A percentile compares a stretch with the other conserved stretches of the same genome.
phyloP scores from a whole-genome alignment of 2,329 filamentous ascomycete species.

The Mariannaea elegans region DNA sequence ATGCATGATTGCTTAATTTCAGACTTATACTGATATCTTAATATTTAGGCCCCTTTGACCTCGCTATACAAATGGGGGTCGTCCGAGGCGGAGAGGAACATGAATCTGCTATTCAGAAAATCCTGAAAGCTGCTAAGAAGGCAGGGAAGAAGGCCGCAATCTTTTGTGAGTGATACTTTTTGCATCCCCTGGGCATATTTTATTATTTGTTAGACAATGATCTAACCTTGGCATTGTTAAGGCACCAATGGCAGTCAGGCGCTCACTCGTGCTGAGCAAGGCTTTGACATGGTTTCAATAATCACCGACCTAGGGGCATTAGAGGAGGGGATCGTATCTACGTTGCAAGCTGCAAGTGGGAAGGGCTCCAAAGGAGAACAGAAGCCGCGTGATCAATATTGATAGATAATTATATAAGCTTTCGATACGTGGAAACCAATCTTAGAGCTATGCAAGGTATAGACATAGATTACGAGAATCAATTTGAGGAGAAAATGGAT shows the following conservation, averaged over 20 bases:
- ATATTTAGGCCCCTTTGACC: constrained; percentile 14
- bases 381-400: constrained; percentile 9
- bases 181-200: neutral
- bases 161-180: constrained; percentile 10
- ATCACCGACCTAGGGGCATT: constrained; percentile 7
- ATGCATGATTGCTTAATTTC: neutral
- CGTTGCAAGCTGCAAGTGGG: constrained; percentile 4
- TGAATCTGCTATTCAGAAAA: constrained; percentile 15
- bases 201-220: too few species aligned
- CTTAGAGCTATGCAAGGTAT: too few species aligned
- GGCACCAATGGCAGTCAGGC: constrained; percentile 11
- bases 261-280: constrained; percentile 3
- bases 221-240: neutral
- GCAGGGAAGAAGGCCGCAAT: constrained; percentile 20
- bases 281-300: constrained; percentile 22
- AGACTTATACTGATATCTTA: neutral
- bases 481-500: too few species aligned
- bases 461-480: too few species aligned
- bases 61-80: constrained; percentile 17
- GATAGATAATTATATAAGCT: too few species aligned
- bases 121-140: constrained; percentile 8
- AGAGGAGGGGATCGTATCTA: neutral
- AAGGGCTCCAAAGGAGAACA: neutral
- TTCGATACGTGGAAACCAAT: too few species aligned
- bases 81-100: constrained; percentile 17